A percentile compares a stretch with the other conserved stretches of the same genome.
These are phyloP conservation scores for Crithidia sp. DNA, from an alignment of 208 protist genomes.

Conservation along the genomic window DNA sequence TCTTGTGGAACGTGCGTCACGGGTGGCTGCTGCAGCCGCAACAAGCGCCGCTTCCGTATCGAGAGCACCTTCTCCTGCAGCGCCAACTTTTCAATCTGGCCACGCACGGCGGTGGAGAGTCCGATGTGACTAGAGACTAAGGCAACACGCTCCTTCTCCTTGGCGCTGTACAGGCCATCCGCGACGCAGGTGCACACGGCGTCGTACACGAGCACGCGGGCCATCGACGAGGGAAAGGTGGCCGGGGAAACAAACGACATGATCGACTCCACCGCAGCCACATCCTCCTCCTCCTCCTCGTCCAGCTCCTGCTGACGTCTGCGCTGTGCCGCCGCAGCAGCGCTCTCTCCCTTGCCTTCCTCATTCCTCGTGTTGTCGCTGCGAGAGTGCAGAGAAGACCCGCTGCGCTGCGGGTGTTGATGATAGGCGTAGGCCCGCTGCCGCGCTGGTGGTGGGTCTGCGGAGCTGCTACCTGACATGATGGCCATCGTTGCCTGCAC, in stretches of 20 bases:
- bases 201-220: conserved; percentile 72
- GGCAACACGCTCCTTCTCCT: conserved; percentile 57
- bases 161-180: conserved; percentile 56
- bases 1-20: background rate
- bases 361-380: background rate
- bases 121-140: conserved; percentile 64
- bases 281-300: conserved; percentile 21
- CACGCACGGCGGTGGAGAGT: conserved; percentile 58
- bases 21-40: conserved; percentile 30
- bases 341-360: background rate
- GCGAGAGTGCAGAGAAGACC: background rate
- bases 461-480: background rate
- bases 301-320: conserved; percentile 5
- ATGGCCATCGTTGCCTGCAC: conserved; percentile 13
- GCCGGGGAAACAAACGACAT: conserved; percentile 53
- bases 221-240: conserved; percentile 51
- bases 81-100: conserved; percentile 69
- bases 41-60: conserved; percentile 52
- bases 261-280: conserved; percentile 27
- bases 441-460: background rate
- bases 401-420: background rate
- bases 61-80: conserved; percentile 63
- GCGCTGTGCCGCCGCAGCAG: background rate
- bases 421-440: too few species aligned
- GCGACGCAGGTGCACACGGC: conserved; percentile 65